Evolutionary conservation across 2,329 filamentous ascomycete genomes (phyloP).

Genomic region (Aschersonia sp.): DNA sequence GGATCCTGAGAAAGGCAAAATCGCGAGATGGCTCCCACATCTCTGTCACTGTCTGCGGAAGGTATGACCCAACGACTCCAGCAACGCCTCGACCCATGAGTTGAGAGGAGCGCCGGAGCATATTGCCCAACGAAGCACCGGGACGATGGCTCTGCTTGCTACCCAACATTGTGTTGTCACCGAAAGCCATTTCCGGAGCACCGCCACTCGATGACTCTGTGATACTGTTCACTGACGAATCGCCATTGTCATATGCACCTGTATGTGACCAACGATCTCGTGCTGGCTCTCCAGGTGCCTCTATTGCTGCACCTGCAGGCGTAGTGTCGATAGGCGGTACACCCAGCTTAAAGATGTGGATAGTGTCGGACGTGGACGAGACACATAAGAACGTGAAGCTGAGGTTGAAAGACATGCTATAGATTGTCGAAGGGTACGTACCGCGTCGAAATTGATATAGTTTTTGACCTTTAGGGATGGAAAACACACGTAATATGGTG

Average conservation of each 20-base stretch:
- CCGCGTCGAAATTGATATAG: conserved; percentile 92
- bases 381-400: conserved; percentile 88
- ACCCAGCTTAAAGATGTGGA: conserved; percentile 83
- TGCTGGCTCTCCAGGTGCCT: conserved; percentile 24
- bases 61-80: conserved; percentile 77
- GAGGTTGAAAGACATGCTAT: conserved; percentile 97
- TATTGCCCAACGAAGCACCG: conserved; percentile 73
- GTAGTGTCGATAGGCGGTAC: conserved; percentile 26
- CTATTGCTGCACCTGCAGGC: conserved; percentile 19
- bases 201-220: conserved; percentile 40
- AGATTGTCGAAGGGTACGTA: conserved; percentile 90
- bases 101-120: conserved; percentile 88
- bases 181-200: conserved; percentile 20
- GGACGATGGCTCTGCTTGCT: conserved; percentile 22
- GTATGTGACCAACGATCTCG: conserved; percentile 38
- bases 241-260: conserved; percentile 33
- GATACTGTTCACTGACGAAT: conserved; percentile 26
- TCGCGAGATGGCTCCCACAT: conserved; percentile 95
- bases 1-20: conserved; percentile 93
- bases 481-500: conserved; percentile 93
- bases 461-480: conserved; percentile 79
- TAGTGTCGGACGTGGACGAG: conserved; percentile 88
- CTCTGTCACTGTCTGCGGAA: conserved; percentile 86
- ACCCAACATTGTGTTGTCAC: conserved; percentile 11
- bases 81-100: conserved; percentile 82